These are phyloP conservation scores for Beauveria sp. DNA, from an alignment of 2,329 filamentous ascomycete species.

Conservation along the genomic window DNA sequence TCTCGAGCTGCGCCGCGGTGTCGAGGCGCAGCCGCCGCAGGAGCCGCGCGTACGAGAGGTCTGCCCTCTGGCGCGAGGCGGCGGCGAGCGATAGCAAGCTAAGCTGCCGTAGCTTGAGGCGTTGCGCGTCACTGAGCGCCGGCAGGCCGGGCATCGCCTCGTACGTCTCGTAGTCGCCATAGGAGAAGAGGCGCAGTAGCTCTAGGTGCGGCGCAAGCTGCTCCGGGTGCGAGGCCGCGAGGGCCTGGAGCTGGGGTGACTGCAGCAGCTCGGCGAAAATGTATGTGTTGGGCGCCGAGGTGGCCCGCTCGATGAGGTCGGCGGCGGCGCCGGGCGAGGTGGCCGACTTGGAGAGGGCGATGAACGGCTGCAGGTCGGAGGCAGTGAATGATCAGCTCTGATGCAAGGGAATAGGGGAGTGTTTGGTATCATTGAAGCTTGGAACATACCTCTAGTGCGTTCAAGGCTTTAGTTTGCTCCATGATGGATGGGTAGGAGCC, in stretches of 20 bases:
- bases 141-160: conserved; percentile 47
- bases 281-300: conserved; percentile 81
- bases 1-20: conserved; percentile 66
- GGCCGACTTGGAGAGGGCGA: conserved; percentile 80
- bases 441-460: conserved; percentile 49
- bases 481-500: conserved; percentile 35
- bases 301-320: conserved; percentile 81
- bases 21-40: conserved; percentile 59
- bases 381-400: not conserved
- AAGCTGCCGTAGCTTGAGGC: conserved; percentile 81
- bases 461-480: conserved; percentile 65
- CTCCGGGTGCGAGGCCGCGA: conserved; percentile 41
- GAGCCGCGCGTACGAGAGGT: conserved; percentile 68
- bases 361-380: conserved; percentile 63
- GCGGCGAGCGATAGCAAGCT: conserved; percentile 79
- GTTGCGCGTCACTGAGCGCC: conserved; percentile 61
- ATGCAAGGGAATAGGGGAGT: not conserved
- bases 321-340: conserved; percentile 76
- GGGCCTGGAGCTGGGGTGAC: conserved; percentile 67
- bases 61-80: conserved; percentile 23
- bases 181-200: conserved; percentile 82
- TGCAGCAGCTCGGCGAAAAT: conserved; percentile 91
- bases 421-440: not conserved
- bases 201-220: conserved; percentile 59
- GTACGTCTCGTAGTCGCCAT: conserved; percentile 83